Evolutionary conservation across 2,329 filamentous ascomycete genomes (phyloP).

Genomic region (Hymenotorrendiella dingleyae): DNA sequence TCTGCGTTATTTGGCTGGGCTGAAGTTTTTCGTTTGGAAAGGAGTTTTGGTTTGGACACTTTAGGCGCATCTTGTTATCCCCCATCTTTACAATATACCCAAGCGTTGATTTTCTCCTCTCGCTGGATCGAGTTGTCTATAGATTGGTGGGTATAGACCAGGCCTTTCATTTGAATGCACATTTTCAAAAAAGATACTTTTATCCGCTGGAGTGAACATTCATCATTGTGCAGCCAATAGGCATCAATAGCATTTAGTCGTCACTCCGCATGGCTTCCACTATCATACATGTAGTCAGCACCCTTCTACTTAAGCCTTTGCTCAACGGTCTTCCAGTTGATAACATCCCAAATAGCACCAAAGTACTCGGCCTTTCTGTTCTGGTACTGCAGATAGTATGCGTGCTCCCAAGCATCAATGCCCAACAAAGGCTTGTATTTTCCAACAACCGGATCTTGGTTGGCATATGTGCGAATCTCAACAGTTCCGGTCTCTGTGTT

Average conservation of each 20-base stretch:
- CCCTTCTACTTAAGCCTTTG: conserved; percentile 54
- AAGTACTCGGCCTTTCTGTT: conserved; percentile 98
- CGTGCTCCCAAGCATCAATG: conserved; percentile 94
- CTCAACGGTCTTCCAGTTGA: conserved; percentile 91
- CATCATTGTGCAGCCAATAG: neutral
- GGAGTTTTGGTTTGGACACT: too few relatives aligned
- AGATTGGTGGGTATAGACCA: too few relatives aligned
- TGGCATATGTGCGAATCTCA: conserved; percentile 65
- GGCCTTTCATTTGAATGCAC: too few relatives aligned
- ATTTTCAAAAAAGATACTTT: too few relatives aligned
- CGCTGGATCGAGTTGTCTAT: too few relatives aligned
- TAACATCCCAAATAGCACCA: conserved; percentile 84
- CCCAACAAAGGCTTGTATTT: conserved; percentile 78
- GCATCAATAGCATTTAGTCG: too few relatives aligned
- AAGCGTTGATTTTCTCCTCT: neutral
- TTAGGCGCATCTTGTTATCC: too few relatives aligned
- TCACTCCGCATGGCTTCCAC: neutral
- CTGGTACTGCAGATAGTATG: conserved; percentile 93
- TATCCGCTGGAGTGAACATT: too few relatives aligned
- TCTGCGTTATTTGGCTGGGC: too few relatives aligned
- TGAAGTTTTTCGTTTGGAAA: too few relatives aligned
- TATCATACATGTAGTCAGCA: conserved; percentile 1
- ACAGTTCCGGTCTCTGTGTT: conserved; percentile 49
- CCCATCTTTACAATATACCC: neutral
- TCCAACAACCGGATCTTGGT: conserved; percentile 85